Conservation (phyloP, 2,329 filamentous ascomycete species). For the Monosporascus sp. region DNA sequence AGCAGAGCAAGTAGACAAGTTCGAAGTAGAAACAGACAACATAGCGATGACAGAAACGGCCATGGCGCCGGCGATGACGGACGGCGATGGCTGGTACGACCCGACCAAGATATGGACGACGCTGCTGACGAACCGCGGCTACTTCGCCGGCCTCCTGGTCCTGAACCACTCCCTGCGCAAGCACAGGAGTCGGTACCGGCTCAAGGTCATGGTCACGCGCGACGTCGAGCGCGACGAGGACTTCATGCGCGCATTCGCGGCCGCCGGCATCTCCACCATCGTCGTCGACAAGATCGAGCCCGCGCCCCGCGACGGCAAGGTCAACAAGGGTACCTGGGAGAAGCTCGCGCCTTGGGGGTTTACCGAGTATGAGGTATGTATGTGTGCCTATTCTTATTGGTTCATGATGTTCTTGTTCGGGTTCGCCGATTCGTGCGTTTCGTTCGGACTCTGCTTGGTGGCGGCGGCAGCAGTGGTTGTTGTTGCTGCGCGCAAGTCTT, state of each 20-base stretch:
- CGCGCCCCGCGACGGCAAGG: constrained; percentile 26
- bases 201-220: constrained; percentile 27
- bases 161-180: constrained; percentile 25
- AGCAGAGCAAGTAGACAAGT: too few relatives aligned
- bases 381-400: background rate
- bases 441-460: background rate
- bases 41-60: background rate
- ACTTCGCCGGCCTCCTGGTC: constrained; percentile 25
- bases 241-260: constrained; percentile 28
- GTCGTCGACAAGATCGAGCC: constrained; percentile 30
- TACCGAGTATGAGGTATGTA: constrained; percentile 25
- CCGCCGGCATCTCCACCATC: constrained; percentile 27
- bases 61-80: constrained; percentile 2
- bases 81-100: constrained; percentile 15
- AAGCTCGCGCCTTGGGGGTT: constrained; percentile 29
- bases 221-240: constrained; percentile 28
- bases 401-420: background rate
- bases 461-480: too few relatives aligned
- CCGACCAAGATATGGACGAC: constrained; percentile 29
- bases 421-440: background rate
- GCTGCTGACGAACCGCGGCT: constrained; percentile 26
- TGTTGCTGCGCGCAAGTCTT: too few relatives aligned
- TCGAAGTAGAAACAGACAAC: too few relatives aligned
- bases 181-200: constrained; percentile 21
- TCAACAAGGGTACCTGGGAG: constrained; percentile 30